Evolutionary conservation across 2,329 filamentous ascomycete species (phyloP), one percentile per base, ranked within the genome.

Genomic region (Colletotrichum ledebouriae): DNA sequence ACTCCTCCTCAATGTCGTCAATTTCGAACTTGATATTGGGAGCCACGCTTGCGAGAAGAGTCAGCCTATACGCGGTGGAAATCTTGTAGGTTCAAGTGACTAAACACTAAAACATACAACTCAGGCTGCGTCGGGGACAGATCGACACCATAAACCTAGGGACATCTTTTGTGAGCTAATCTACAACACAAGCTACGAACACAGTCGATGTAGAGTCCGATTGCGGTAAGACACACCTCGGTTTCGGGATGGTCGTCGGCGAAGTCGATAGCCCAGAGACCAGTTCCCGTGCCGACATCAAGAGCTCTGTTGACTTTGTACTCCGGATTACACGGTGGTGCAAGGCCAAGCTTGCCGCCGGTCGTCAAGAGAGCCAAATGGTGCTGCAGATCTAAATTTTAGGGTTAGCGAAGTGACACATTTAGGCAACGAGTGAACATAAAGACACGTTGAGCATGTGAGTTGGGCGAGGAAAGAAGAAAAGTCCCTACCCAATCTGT

Each of bases 21-120:
- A 81, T 72, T 39, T 81, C 78, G 70, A 85, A 85, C 6, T 73
- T 73, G 50, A 82, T 75, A 66, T 86, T 85, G 0, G 80, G 78
- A 0, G 83, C 82, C 2, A 82, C 80, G 62, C 72, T 74, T 33
- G 25, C 3, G 33, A 3, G 7, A 7, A 41, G 5, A 22, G 1
- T 55, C 13, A 55, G 52, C 7, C 11, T 25, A 17, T 17, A 2
- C 20, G 7, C 11, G 4, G 11, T 4, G 11, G 2, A 39, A 13
- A 1, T 46, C 6, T 20, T 7, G 12, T n/a, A 6, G n/a, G 42
- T 12, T n/a, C 5, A 20, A 46, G 42, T 39, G 13, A 12, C 3
- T 3, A 13, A 11, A 39, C 11, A 7, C 6, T 4, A 13, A 9
- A 33, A 29, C 29, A 15, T 33, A 52, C n/a, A 52, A 52, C 6